Conservation (phyloP, 768 basidiomycete species). For the Trametes villosa region DNA sequence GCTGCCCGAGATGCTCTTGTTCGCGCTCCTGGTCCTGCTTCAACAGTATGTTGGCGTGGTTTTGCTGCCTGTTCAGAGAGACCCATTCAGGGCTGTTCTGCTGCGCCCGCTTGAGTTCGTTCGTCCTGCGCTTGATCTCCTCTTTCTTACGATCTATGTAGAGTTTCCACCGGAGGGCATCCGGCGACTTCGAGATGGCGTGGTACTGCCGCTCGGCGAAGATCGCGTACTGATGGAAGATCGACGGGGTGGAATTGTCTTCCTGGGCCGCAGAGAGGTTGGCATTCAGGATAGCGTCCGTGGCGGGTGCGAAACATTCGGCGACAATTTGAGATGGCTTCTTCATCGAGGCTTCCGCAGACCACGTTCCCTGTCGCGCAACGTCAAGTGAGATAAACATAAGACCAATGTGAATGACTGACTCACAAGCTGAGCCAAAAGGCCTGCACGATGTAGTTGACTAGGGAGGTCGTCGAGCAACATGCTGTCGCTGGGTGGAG, state of each 20-base stretch:
- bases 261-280: not conserved
- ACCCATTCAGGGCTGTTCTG: conserved; percentile 25
- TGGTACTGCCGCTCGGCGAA: conserved; percentile 92
- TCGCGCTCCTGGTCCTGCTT: conserved; percentile 56
- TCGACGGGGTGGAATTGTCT: conserved; percentile 42
- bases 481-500: conserved; percentile 15
- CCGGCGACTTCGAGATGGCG: conserved; percentile 67
- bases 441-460: conserved; percentile 42
- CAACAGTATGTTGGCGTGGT: conserved; percentile 49
- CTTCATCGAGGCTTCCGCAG: conserved; percentile 81
- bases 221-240: conserved; percentile 82
- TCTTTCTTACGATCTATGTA: conserved; percentile 74
- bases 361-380: conserved; percentile 80
- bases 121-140: conserved; percentile 63
- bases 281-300: conserved; percentile 34
- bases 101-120: conserved; percentile 35
- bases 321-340: conserved; percentile 72
- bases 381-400: not conserved
- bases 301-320: conserved; percentile 73
- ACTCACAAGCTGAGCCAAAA: conserved; percentile 69
- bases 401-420: not conserved
- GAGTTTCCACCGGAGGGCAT: conserved; percentile 66
- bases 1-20: conserved; percentile 46
- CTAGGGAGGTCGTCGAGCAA: conserved; percentile 3
- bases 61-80: conserved; percentile 42